Base-by-base conservation (phyloP, 2,329 filamentous ascomycete genomes). In the Diaporthe citri region DNA sequence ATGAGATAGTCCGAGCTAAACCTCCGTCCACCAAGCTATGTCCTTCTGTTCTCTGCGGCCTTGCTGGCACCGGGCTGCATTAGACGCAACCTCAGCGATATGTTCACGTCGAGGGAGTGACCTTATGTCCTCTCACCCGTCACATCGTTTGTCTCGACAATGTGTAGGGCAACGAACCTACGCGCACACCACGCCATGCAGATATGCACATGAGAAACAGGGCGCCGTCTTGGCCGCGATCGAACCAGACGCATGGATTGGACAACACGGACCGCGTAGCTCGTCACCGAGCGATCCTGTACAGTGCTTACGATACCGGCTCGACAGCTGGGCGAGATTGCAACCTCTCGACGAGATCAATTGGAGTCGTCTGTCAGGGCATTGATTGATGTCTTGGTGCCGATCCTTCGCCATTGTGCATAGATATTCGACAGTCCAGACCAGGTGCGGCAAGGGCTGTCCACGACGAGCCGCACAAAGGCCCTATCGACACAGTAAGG, bases 1-100 rank as follows among this genome's bases (percentile, higher is more conserved):
- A 74, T 51, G 43, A 51, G 22, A 70, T 67, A 46, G 72, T 70
- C 62, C 36, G 43, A 74, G 62, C 62, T 74, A 74, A 56, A 46
- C 20, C 41, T 17, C 48, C 51, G 71, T 66, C 36, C 56, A 57
- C 41, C 72, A 67, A 36, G 62, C 72, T 12, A 64, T 60, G 46
- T 48, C n/a, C 70, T 25, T 31, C 57, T 72, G 28, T 31, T 60
- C 69, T 71, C 55, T 59, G 55, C 70, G 31, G 46, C 31, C 43
- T 34, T 36, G 41, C 56, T 52, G 31, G 55, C 52, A 59, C 52
- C 25, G 36, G 52, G 39, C 41, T 25, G 69, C 69, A 51, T 71
- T 36, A 39, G 41, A 71, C 34, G 62, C 31, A 20, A 67, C 62
- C 62, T 13, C 46, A 20, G 62, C 46, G 64, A 69, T 69, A 69